A percentile compares a stretch with the other conserved stretches of the same genome.
Evolutionary conservation across 805 yeast species (phyloP).

Genomic region (Tetrapisispora fleetii): DNA sequence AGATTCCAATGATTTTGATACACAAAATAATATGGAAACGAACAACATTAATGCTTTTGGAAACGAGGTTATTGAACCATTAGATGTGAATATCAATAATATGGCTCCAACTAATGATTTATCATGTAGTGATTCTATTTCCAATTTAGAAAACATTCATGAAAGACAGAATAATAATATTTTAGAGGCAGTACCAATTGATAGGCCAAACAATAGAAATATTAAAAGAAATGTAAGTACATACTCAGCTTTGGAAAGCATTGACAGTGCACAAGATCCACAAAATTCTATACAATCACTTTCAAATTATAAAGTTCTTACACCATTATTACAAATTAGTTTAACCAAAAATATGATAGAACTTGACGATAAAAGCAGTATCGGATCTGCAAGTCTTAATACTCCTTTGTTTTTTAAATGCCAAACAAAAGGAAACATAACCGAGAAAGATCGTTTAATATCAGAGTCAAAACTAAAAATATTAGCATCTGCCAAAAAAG

Average conservation of each 20-base stretch:
- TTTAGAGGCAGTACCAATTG: background rate
- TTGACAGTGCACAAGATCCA: background rate
- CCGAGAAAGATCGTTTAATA: background rate
- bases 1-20: background rate
- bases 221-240: background rate
- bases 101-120: too few relatives aligned
- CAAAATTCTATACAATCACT: background rate
- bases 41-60: background rate
- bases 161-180: background rate
- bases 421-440: background rate
- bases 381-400: background rate
- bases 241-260: background rate
- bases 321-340: conserved; percentile 1
- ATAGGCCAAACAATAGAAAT: background rate
- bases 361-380: background rate
- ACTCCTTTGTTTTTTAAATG: conserved; percentile 1
- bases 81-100: too few relatives aligned
- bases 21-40: background rate
- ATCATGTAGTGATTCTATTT: too few relatives aligned
- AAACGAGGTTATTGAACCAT: too few relatives aligned
- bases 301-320: background rate
- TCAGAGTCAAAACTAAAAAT: background rate
- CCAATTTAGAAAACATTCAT: background rate
- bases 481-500: background rate
- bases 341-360: background rate